Base-by-base conservation (phyloP, 805 yeast species). In the Saturnispora dispora region DNA sequence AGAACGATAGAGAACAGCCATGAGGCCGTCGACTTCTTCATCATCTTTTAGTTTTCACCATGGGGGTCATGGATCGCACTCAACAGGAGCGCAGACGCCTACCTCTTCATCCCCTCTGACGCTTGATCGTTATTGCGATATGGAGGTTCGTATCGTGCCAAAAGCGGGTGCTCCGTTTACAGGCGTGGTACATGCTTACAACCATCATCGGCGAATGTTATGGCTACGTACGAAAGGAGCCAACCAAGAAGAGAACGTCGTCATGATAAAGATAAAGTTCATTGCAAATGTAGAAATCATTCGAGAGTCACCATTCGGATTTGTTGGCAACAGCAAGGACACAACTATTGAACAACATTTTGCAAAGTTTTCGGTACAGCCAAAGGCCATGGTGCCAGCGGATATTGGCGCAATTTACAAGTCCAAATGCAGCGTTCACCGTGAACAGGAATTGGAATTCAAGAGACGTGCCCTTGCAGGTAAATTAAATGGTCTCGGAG, bases 121-220 rank as follows among this genome's bases (percentile, higher is more conserved):
- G 9, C 27, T 46, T 20, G 48, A 46, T 36, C 22, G 48, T n/a
- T 46, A 28, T 25, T 36, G 48, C 18, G 48, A 39, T 13, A 46
- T 46, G 42, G 35, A 46, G 36, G 48, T 46, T 18, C 32, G 22
- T 13, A 39, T 46, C 17, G 43, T 37, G 17, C 48, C 48, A 8
- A 46, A 46, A 25, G 18, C 23, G 4, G 48, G 48, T 20, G 25
- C 25, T 13, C 28, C 48, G 18, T 27, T 46, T 17, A 36, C 25
- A 9, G 48, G 41, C 8, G 27, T 27, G 25, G 28, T 46, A 11
- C 48, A 46, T 25, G 48, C 48, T 17, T 46, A 46, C 35, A 46
- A 46, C 10, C 43, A 46, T 23, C 48, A 46, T 46, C 42, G 48
- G 5, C 27, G 39, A 37, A 23, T 36, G 43, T 20, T 46, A 8